A percentile compares a stretch with the other conserved stretches of the same genome.
These are phyloP conservation scores for Sarcodon sp. DNA, from an alignment of 768 basidiomycete genomes.

Conservation along the genomic window DNA sequence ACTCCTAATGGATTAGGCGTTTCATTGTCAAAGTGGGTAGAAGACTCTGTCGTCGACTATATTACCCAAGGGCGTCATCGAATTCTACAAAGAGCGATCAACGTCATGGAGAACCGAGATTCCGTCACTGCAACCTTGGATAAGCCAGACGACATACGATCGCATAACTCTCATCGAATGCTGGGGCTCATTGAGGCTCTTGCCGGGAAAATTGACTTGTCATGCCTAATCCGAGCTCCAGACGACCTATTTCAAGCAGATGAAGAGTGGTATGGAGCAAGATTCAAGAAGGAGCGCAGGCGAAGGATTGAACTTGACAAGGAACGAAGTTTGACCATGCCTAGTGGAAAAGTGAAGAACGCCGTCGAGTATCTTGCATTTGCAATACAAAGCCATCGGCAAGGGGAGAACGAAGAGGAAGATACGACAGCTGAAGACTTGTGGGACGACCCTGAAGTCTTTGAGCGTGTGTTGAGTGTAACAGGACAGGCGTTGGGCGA, in stretches of 20 bases:
- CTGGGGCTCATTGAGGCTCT: conserved; percentile 9
- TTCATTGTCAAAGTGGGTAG: conserved; percentile 26
- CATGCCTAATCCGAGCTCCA: conserved; percentile 25
- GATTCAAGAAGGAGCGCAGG: conserved; percentile 20
- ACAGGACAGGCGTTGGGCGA: conserved; percentile 32
- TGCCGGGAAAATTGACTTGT: conserved; percentile 24
- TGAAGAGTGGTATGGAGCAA: conserved; percentile 18
- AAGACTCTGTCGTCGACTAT: conserved; percentile 24
- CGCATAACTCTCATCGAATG: neutral
- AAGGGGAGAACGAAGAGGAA: conserved; percentile 10
- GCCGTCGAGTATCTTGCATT: conserved; percentile 16
- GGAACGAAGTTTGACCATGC: conserved; percentile 17
- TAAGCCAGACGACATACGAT: no score
- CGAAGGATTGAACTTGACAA: conserved; percentile 11
- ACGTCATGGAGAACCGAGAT: conserved; percentile 6
- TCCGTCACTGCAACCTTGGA: neutral
- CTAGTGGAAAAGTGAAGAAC: conserved; percentile 10
- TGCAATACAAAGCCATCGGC: conserved; percentile 16
- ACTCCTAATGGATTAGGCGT: conserved; percentile 14
- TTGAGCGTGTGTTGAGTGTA: conserved; percentile 40
- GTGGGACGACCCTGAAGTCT: conserved; percentile 30
- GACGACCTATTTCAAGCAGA: conserved; percentile 28
- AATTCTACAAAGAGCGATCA: conserved; percentile 17
- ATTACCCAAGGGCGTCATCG: conserved; percentile 28
- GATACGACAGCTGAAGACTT: conserved; percentile 11